Evolutionary conservation across 306 rosid species (phyloP), one percentile per base, ranked within the genome.

Genomic region (Citrullus colocynthis): DNA sequence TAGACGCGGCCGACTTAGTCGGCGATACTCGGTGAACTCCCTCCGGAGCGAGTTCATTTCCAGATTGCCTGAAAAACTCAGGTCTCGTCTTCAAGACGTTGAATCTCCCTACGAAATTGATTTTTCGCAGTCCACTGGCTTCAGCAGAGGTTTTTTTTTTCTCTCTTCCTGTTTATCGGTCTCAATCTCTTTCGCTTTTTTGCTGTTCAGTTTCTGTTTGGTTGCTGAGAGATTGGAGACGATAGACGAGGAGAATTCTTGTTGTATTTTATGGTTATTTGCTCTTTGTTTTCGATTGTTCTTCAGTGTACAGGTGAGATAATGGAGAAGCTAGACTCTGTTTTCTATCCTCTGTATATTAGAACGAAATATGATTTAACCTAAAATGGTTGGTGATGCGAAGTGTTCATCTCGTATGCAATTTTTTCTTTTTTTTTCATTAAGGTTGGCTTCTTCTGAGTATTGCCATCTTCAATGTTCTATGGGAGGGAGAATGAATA

Each of bases 21-120:
- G 89, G 17, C 70, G 64, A 34, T 62, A 83, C 87, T 88, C 91
- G 10, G 85, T 82, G 42, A 75, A 71, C 85, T 78, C 85, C 3
- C 85, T 88, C 65, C 59, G 84, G 74, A 78, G 55, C 18, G 89
- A 85, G 77, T 88, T 88, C 79, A 14, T 82, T 7, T 61, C 86
- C 2, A 80, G 79, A 81, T 85, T 88, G 9, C 87, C 87, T 13
- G 75, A 76, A 1, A 85, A 82, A 52, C 76, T 82, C 39, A 84
- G 86, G 13, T 58, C 84, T 44, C 80, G 62, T 36, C 2, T 69
- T 7, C 83, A 83, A 59, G 85, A 66, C 1, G 52, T 10, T 8
- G 91, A 88, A 79, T 80, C 81, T 55, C 60, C 81, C 4, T 75
- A 21, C 24, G 62, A 71, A 32, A 48, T 82, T 64, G 88, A 88